These are phyloP conservation scores for Xerocomus spinulosus DNA, from an alignment of 768 basidiomycete genomes.

Conservation along the genomic window DNA sequence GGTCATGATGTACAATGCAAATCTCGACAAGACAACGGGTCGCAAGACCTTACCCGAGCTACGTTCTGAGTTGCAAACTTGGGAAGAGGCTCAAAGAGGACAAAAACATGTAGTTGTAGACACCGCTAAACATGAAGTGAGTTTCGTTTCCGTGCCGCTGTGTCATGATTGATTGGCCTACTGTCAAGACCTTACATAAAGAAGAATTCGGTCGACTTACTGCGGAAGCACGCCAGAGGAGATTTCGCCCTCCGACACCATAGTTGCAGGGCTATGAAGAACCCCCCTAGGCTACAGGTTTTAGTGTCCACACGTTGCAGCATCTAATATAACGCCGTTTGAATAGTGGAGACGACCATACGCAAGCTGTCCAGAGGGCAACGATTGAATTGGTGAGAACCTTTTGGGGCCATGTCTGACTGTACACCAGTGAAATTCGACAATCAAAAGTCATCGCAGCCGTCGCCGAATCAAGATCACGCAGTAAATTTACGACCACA, in stretches of 20 bases:
- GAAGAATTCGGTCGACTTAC: constrained; percentile 34
- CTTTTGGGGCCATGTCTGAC: not conserved
- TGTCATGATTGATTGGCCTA: not conserved
- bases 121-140: constrained; percentile 38
- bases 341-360: not conserved
- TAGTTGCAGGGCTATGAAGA: constrained; percentile 37
- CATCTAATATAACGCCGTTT: not conserved
- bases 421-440: not conserved
- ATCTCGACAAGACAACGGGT: constrained; percentile 53
- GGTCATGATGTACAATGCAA: constrained; percentile 67
- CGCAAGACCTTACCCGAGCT: constrained; percentile 47
- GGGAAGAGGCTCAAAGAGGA: constrained; percentile 50
- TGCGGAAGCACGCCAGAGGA: constrained; percentile 33
- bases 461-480: not conserved
- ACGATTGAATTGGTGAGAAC: constrained; percentile 4
- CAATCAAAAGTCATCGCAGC: not conserved
- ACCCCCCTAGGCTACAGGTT: constrained; percentile 4
- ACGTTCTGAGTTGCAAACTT: constrained; percentile 48
- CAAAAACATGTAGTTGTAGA: constrained; percentile 35
- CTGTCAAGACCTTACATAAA: constrained; percentile 19
- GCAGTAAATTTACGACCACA: constrained; percentile 1
- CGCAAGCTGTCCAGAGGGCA: not conserved
- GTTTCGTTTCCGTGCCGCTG: constrained; percentile 1
- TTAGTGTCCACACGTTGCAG: no score
- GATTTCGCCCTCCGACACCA: constrained; percentile 19